Evolutionary conservation across 73 alveolate species (phyloP), one percentile per base, ranked within the genome.

Genomic region (Stentor roeselii): DNA sequence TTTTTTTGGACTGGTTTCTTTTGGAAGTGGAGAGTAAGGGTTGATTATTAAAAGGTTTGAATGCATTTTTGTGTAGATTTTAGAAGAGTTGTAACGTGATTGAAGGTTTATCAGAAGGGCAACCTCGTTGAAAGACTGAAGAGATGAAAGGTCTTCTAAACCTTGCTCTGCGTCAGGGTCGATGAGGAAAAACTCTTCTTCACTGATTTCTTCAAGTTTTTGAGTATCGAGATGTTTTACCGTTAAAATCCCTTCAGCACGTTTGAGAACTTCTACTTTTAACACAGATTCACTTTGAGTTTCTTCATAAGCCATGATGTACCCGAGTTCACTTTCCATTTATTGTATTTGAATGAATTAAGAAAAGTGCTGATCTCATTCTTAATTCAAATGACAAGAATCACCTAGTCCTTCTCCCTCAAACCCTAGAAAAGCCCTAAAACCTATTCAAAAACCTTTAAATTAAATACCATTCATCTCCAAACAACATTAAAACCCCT

Each of bases 41-140:
- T 95, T 95, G 27, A 95, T 92, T 75, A 96, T 87, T 35, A 96
- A 82, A 42, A 96, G 91, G 58, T 92, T 94, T 36, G 98, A 96
- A 3, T 93, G 99, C 30, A 97, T 94, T 60, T 93, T 87, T 15
- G 99, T 94, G 88, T 92, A 97, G 60, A 96, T 97, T 78, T 88
- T 61, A 60, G 91, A 92, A 30, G 88, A 76, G 75, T 83, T 82
- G 75, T 92, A 95, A 78, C 98, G 75, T 78, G 82, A 83, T 87
- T 95, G 77, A 6, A 92, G 85, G 75, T 91, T 95, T 84, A 92
- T 93, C 37, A 95, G 92, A 2, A 95, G 91, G 0, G 97, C 93
- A 1, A 93, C 98, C 85, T 95, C 98, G 59, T 92, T 93, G 82
- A 95, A 92, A 36, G 93, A 97, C 34, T 95, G 96, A 34, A 95